Base-by-base conservation (phyloP, 306 rosid species). In the Prosopis cineraria region DNA sequence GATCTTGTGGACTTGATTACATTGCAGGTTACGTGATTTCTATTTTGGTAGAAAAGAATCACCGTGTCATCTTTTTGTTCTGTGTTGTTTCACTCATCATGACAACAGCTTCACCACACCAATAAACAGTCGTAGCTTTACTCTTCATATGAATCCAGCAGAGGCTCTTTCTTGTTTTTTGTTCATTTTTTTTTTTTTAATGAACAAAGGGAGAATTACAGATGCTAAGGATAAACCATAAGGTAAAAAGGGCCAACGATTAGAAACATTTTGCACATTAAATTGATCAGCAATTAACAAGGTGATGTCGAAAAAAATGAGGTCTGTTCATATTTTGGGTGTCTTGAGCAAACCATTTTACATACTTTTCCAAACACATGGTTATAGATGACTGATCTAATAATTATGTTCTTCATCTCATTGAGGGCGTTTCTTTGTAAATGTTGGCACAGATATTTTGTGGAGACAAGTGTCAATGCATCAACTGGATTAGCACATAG, bases 1-100 rank as follows among this genome's bases (percentile, higher is more conserved):
- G 72, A 67, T 20, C 50, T 22, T 67, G 72, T 40, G 70, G 27
- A n/a, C 30, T 67, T 67, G 34, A 27, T 27, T 65, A 20, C 72
- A 6, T 22, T 67, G 33, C 52, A 3, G 16, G 22, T 24, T 67
- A 29, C 13, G 17, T 40, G 39, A 40, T 65, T 65, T 47, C 48
- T 9, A 20, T 36, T 10, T 36, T 20, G 10, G 11, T 65, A 10
- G 19, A 36, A 19, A 20, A 4, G 31, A 11, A 39, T 13, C 11
- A 7, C 33, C 0, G 1, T 10, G 52, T 0, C 16, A 8, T 56
- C 27, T 33, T 56, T 56, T 22, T 20, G 60, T 53, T 22, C 53
- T 67, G 52, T 67, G 72, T 39, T 67, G 34, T 67, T 67, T 67
- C 20, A 0, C 25, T 63, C 43, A 25, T 25, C 60, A 12, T 58